A percentile compares a stretch with the other conserved stretches of the same genome.
Evolutionary conservation across 345 rosid genomes (phyloP).

Genomic region (Lumnitzera racemosa): DNA sequence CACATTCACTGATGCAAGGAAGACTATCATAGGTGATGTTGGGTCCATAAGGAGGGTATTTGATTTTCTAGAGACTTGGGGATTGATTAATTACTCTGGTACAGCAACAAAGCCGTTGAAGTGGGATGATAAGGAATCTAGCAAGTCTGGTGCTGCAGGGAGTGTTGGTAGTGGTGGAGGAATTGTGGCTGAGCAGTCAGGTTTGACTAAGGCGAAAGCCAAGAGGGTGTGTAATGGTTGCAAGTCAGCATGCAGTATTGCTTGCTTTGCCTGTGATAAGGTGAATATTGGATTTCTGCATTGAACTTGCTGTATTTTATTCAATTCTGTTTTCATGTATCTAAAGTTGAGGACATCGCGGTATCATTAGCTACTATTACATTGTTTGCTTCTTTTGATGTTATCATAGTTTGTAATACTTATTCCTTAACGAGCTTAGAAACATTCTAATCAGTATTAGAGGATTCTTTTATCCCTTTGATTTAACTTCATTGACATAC

Average conservation of each 20-base stretch:
- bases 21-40: constrained; percentile 72
- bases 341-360: no score
- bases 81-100: constrained; percentile 61
- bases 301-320: not conserved
- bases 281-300: constrained; percentile 20
- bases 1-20: constrained; percentile 76
- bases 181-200: constrained; percentile 18
- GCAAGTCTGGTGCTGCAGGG: constrained; percentile 26
- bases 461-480: no score
- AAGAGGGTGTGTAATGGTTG: constrained; percentile 74
- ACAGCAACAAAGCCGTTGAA: constrained; percentile 54
- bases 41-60: constrained; percentile 88
- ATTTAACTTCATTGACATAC: no score
- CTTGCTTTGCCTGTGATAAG: constrained; percentile 88
- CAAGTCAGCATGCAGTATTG: constrained; percentile 71
- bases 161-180: constrained; percentile 6
- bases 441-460: no score
- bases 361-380: no score
- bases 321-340: not conserved
- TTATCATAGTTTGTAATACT: no score
- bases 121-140: constrained; percentile 77
- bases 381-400: no score
- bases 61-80: constrained; percentile 90
- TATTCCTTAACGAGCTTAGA: no score
- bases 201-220: constrained; percentile 29